Evolutionary conservation across 768 basidiomycete genomes (phyloP).

Genomic region (Suillus tomentosus): DNA sequence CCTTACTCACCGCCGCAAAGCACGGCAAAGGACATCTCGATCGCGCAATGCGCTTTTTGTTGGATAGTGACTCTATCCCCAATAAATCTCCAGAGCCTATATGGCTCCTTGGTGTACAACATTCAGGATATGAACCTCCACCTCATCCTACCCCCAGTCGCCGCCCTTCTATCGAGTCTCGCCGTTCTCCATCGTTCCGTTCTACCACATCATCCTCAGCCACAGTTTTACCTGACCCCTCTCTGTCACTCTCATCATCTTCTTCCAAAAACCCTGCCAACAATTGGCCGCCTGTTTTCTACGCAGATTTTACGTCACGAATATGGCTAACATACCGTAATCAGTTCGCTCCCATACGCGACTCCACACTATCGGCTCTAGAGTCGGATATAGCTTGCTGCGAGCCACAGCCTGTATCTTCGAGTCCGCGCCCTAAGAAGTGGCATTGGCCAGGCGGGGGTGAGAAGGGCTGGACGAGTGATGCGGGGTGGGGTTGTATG

Average conservation of each 20-base stretch:
- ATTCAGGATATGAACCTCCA: constrained; percentile 67
- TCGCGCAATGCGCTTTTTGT: constrained; percentile 85
- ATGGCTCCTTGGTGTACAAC: constrained; percentile 86
- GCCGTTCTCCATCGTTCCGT: constrained; percentile 43
- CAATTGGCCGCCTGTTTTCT: constrained; percentile 82
- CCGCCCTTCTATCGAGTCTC: constrained; percentile 44
- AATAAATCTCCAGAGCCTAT: constrained; percentile 84
- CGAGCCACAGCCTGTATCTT: constrained; percentile 36
- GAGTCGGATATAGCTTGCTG: constrained; percentile 37
- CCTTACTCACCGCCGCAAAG: constrained; percentile 68
- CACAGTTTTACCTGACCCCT: constrained; percentile 26
- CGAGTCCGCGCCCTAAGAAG: constrained; percentile 48
- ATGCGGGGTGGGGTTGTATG: constrained; percentile 94
- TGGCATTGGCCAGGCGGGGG: constrained; percentile 67
- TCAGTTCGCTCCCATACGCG: constrained; percentile 80
- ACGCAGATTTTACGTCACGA: constrained; percentile 84
- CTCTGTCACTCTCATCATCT: constrained; percentile 39
- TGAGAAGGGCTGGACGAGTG: constrained; percentile 82
- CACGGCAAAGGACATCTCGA: constrained; percentile 77
- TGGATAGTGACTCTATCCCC: constrained; percentile 86
- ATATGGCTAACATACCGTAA: constrained; percentile 94
- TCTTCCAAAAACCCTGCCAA: constrained; percentile 34
- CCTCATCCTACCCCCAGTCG: constrained; percentile 32
- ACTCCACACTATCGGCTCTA: constrained; percentile 50
- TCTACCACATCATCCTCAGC: constrained; percentile 46